Evolutionary conservation across 2,329 filamentous ascomycete genomes (phyloP), one percentile per base, ranked within the genome.

Genomic region (Sporothrix protearum): DNA sequence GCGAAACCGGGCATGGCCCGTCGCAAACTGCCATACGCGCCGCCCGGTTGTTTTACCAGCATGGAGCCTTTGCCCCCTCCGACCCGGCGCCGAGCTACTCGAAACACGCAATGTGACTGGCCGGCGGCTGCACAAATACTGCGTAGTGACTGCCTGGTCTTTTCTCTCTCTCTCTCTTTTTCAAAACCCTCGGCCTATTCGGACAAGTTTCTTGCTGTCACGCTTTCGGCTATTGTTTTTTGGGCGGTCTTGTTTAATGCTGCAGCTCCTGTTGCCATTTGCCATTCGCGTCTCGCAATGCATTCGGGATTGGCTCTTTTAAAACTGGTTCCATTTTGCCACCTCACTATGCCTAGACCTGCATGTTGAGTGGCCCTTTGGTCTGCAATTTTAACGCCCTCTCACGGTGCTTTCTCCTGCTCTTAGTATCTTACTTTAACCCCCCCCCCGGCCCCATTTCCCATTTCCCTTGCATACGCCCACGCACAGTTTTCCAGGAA

Each of bases 261-360:
- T 63, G 42, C 68, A 47, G 51, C 68, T 69, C 36, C 25, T 71
- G 36, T 61, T 71, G 36, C 47, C 42, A 22, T 36, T 66, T 47
- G 74, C 75, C 70, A 74, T 75, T 73, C 73, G 73, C 76, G 70
- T 76, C 73, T 75, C 76, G 79, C 78, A 76, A 77, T 75, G 76
- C 64, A 68, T 75, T 76, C 78, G 77, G 80, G 77, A 82, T 81
- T 82, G 80, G 80, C 78, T 66, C 63, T 66, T 47, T 78, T 77
- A 77, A 75, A 75, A 76, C 75, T 77, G 79, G 80, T 80, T 80
- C 78, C 79, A 79, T 82, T 81, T 83, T 79, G 82, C 82, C 82
- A 83, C 82, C 79, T 80, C 79, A 80, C 78, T 78, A 77, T 80
- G 81, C 80, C 78, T 79, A 76, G 76, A 76, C 80, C 76, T 82